Evolutionary conservation across 805 yeast species (phyloP), one percentile per base, ranked within the genome.

Genomic region (Candida ortonii): DNA sequence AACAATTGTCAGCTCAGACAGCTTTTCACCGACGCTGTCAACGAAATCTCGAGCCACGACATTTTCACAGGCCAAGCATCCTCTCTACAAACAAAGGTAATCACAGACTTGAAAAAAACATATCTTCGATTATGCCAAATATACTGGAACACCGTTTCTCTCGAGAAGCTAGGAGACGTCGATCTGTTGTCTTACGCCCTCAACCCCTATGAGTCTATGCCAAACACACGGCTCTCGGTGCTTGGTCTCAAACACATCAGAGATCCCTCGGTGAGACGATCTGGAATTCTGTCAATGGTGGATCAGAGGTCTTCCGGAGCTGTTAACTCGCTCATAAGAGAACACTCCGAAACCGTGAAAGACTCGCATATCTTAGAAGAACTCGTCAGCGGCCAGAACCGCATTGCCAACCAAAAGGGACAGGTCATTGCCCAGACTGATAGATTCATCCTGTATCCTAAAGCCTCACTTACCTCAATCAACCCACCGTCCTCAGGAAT

Each of bases 1-100:
- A 59, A 72, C 11, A 67, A 73, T 30, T 47, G 62, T 14, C 65
- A 70, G 34, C 59, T 82, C 21, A 63, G 88, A 35, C 44, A 49
- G 15, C 47, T 57, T 16, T 70, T 77, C 37, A 57, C 68, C 3
- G 43, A 57, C 10, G 65, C 67, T 11, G 44, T 78, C 24, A 69
- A 74, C 53, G 62, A 57, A 44, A 34, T 68, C 40, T 31, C 68
- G 7, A 55, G 32, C 48, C 52, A 43, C 36, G 34, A 26, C 7
- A 39, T 33, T 23, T 53, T 34, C 30, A 39, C 43, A 8, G 44
- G 46, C 7, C 31, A 30, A 4, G 33, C 34, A 6, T 34, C 34
- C 7, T 45, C 48, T 17, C 27, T 53, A 17, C 55, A 49, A 31
- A 40, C 50, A 3, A 56, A 57, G 37, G 56, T 58, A 5, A 34